A percentile compares a stretch with the other conserved stretches of the same genome.
Conservation (phyloP, 345 rosid genomes). For the Eucalyptus microcorys region DNA sequence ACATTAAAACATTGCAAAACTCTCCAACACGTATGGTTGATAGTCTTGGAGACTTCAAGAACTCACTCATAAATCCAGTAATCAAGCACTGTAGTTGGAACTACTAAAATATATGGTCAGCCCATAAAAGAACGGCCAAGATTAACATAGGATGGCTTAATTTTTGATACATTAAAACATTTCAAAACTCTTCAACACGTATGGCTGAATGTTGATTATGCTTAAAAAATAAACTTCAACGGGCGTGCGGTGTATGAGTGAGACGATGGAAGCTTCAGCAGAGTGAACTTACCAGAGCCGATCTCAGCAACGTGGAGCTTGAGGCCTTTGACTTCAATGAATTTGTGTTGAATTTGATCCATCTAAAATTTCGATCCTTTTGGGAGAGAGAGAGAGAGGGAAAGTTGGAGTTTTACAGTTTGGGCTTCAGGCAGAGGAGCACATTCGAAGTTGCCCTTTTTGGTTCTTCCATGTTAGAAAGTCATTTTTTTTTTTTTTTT, state of each 20-base stretch:
- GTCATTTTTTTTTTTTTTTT: background rate
- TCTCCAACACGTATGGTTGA: background rate
- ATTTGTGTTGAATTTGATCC: slow-evolving; percentile 34
- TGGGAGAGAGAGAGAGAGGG: background rate
- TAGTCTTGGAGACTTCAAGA: background rate
- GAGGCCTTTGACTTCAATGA: slow-evolving; percentile 9
- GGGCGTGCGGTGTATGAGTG: background rate
- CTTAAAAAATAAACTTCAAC: background rate
- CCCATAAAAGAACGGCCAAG: background rate
- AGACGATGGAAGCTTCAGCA: background rate
- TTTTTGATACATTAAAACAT: background rate
- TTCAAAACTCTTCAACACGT: background rate
- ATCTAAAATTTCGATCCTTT: background rate
- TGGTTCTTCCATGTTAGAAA: background rate
- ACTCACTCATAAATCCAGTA: background rate
- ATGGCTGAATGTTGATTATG: background rate
- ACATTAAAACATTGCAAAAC: background rate
- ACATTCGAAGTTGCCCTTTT: background rate
- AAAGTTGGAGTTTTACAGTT: background rate
- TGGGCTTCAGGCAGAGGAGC: background rate
- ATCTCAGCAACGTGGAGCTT: slow-evolving; percentile 37
- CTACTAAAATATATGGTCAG: background rate
- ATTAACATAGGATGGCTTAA: background rate
- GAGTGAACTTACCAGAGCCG: slow-evolving; percentile 11
- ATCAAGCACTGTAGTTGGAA: background rate